Evolutionary conservation across 768 basidiomycete genomes (phyloP), one percentile per base, ranked within the genome.

Genomic region (Trametopsis cervina): DNA sequence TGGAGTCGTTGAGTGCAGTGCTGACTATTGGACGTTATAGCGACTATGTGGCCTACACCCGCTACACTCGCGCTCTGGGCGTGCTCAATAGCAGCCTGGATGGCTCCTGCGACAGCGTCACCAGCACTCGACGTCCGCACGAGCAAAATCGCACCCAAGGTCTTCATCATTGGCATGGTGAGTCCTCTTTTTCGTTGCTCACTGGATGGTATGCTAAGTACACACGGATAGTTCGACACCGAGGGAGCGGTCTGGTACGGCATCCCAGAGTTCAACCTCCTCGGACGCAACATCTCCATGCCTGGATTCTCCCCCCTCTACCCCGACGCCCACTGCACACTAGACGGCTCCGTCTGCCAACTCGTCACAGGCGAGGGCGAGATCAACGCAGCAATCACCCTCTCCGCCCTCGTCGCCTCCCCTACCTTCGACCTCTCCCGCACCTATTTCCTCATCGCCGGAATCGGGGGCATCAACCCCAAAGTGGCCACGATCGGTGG

Each of bases 391-490:
- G 70, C 70, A 2, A n/a, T 35, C n/a, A 22, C 51, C 2, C 59
- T 68, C 38, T 53, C 62, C 23, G 63, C 72, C 0, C 56, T 72
- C 40, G 52, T 66, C 10, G 55, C 63, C 39, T 60, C 66, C 0
- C 47, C 63, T 1, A 24, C 55, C 15, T 74, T 74, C 57, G 57
- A 72, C 57, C 61, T 74, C 39, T 61, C 51, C 0, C 44, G 49
- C 24, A 72, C 70, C 1, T 74, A 74, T 53, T 74, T 71, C 60
- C 55, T 72, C 35, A 57, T 72, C 43, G 67, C 66, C 4, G 72
- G 72, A 33, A 68, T 70, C 38, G 70, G 65, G 1, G 72, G 71
- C 1, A 54, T 69, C 35, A 70, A 61, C 52, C 72, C 72, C 9
- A 61, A 63, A 44, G 13, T 54, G 2, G 67, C 63, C 2, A 71